phyloP scores from a whole-genome alignment of 1,284 basidiomycete species.

The Fomitopsis palustris region DNA sequence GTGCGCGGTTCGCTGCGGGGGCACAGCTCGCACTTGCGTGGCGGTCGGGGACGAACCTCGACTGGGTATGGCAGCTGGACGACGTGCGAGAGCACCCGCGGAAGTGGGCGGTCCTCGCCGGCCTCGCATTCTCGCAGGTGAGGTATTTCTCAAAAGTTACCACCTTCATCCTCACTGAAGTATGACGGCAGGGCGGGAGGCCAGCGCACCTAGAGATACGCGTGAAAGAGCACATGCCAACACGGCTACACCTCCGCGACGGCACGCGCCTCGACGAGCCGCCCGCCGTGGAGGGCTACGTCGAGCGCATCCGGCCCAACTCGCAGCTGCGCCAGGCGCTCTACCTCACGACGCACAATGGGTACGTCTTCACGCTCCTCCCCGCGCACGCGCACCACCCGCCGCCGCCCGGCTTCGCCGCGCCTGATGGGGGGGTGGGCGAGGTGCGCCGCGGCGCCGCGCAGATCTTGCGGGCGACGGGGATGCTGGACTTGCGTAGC shows the following conservation, averaged over 20 bases:
- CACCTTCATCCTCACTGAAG: neutral
- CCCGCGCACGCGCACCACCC: slow-evolving; percentile 63
- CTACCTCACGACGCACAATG: slow-evolving; percentile 74
- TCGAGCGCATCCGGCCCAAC: slow-evolving; percentile 67
- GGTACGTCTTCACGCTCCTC: slow-evolving; percentile 63
- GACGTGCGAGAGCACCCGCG: slow-evolving; percentile 63
- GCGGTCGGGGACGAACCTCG: slow-evolving; percentile 66
- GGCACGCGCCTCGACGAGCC: slow-evolving; percentile 65
- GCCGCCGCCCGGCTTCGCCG: slow-evolving; percentile 51
- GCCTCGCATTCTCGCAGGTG: slow-evolving; percentile 68
- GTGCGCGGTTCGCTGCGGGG: slow-evolving; percentile 50
- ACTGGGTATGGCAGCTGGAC: slow-evolving; percentile 76
- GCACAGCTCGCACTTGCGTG: slow-evolving; percentile 72
- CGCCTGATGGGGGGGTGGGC: slow-evolving; percentile 36
- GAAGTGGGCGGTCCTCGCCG: slow-evolving; percentile 71
- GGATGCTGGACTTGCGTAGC: slow-evolving; percentile 65
- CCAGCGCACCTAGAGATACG: slow-evolving; percentile 70
- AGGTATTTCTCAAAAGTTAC: slow-evolving; percentile 10
- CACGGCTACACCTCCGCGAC: slow-evolving; percentile 48
- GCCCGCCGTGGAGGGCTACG: slow-evolving; percentile 75
- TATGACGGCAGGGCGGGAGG: slow-evolving; percentile 37
- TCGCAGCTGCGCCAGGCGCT: slow-evolving; percentile 56
- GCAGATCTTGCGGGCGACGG: slow-evolving; percentile 65
- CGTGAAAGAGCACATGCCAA: slow-evolving; percentile 62
- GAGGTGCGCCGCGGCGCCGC: slow-evolving; percentile 61